A percentile compares a stretch with the other conserved stretches of the same genome.
phyloP scores from a whole-genome alignment of 352 stramenopile genomes.

The Plasmopara halstedii region DNA sequence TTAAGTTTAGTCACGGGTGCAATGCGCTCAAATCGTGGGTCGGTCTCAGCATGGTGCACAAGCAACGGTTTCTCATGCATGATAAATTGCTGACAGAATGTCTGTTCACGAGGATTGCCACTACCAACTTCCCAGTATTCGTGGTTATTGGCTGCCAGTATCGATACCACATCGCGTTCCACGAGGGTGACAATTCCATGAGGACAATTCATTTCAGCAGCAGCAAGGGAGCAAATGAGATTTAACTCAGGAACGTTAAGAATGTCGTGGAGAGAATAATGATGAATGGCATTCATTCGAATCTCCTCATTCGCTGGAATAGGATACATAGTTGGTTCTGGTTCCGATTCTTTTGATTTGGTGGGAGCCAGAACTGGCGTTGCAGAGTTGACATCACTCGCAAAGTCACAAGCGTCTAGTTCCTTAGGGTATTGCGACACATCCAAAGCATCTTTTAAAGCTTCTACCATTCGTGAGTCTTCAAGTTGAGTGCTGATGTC shows the following conservation, averaged over 20 bases:
- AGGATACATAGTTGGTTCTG: conserved; percentile 11
- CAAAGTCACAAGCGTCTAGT: not conserved
- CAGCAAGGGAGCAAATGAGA: conserved; percentile 26
- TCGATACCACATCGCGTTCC: conserved; percentile 18
- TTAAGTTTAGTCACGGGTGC: conserved; percentile 14
- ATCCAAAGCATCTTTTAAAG: not conserved
- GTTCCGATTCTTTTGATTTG: not conserved
- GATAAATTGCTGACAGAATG: conserved; percentile 35
- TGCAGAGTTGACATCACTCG: not conserved
- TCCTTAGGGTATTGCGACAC: not conserved
- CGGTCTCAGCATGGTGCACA: conserved; percentile 25
- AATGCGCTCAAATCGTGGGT: conserved; percentile 30
- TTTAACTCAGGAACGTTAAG: conserved; percentile 22
- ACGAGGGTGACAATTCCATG: conserved; percentile 29
- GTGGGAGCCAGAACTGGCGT: not conserved
- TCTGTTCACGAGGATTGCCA: conserved; percentile 23
- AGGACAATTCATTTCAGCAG: conserved; percentile 15
- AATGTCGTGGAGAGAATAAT: conserved; percentile 13
- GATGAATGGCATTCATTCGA: conserved; percentile 20
- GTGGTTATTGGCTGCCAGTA: conserved; percentile 21
- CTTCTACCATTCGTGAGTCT: not conserved
- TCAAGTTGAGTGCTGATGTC: not conserved
- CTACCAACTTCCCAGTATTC: conserved; percentile 22
- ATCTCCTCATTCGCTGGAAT: conserved; percentile 22
- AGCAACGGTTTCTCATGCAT: conserved; percentile 34